These are phyloP conservation scores for Hemileccinum impolitum DNA, from an alignment of 768 basidiomycete species.

Conservation along the genomic window DNA sequence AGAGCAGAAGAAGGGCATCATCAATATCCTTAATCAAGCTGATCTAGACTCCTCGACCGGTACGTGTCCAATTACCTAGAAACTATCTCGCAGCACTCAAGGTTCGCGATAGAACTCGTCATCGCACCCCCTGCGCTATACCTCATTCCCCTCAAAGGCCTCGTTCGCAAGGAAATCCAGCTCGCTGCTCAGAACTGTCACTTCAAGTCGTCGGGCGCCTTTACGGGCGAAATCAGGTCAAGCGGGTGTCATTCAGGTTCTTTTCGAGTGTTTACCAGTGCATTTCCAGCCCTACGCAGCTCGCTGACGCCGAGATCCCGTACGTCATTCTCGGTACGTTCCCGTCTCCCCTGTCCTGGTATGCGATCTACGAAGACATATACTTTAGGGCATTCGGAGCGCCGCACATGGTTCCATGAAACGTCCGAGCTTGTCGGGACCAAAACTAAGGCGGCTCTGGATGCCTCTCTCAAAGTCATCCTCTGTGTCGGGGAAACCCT, in stretches of 20 bases:
- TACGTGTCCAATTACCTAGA: constrained; percentile 29
- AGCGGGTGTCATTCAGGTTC: constrained; percentile 13
- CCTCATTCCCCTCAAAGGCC: constrained; percentile 66
- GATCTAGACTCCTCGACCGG: constrained; percentile 75
- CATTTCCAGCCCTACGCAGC: constrained; percentile 65
- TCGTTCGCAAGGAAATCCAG: constrained; percentile 63
- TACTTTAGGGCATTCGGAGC: constrained; percentile 87
- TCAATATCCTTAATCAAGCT: constrained; percentile 73
- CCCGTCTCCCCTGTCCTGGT: neutral
- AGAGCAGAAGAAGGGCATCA: constrained; percentile 60
- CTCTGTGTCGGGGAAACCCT: constrained; percentile 97
- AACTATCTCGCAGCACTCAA: constrained; percentile 6
- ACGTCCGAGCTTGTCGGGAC: constrained; percentile 75
- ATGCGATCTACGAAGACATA: neutral
- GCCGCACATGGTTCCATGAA: constrained; percentile 90
- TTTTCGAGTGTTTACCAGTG: neutral
- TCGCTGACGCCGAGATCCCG: constrained; percentile 80
- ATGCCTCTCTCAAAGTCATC: constrained; percentile 76
- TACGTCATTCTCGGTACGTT: constrained; percentile 85
- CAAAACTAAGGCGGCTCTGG: constrained; percentile 84
- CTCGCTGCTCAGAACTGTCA: constrained; percentile 93
- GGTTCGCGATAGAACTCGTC: constrained; percentile 68
- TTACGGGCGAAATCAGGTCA: constrained; percentile 95
- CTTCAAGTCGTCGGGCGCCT: constrained; percentile 81
- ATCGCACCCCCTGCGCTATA: constrained; percentile 91